These are phyloP conservation scores for Leucocoprinus sp. DNA, from an alignment of 768 basidiomycete genomes.

Conservation along the genomic window DNA sequence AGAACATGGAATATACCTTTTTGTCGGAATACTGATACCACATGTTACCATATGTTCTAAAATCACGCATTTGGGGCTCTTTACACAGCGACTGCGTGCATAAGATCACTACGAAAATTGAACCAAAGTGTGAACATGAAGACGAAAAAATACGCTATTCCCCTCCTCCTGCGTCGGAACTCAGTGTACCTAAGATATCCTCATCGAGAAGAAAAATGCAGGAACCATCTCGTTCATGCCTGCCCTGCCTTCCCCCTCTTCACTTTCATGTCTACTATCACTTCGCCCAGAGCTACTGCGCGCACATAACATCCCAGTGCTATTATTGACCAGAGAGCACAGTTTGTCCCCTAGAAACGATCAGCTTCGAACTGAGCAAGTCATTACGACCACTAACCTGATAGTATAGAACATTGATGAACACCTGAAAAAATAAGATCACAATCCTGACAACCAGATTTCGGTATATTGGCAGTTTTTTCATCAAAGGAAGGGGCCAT, in stretches of 20 bases:
- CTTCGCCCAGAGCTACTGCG: conserved; percentile 61
- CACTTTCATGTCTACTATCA: conserved; percentile 54
- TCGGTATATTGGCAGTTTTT: conserved; percentile 50
- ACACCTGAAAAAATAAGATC: conserved; percentile 53
- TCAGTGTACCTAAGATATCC: no score
- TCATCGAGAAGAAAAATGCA: neutral
- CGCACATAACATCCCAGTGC: conserved; percentile 60
- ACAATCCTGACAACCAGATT: conserved; percentile 58
- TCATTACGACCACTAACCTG: conserved; percentile 34
- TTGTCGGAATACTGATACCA: no score
- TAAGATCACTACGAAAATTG: conserved; percentile 3
- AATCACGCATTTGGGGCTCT: no score
- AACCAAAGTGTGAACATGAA: conserved; percentile 4
- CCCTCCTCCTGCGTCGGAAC: conserved; percentile 7
- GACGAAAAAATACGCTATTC: conserved; percentile 8
- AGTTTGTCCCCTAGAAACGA: conserved; percentile 67
- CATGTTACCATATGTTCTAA: no score
- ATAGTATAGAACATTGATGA: conserved; percentile 62
- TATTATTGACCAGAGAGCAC: conserved; percentile 71
- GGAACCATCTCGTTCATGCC: conserved; percentile 31
- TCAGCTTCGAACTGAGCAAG: neutral
- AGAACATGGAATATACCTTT: no score
- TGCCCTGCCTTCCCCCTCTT: conserved; percentile 51
- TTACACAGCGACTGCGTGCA: conserved; percentile 6
- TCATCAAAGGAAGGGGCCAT: conserved; percentile 55